These are phyloP conservation scores for Simplicillium sp. DNA, from an alignment of 2,329 filamentous ascomycete genomes.

Conservation along the genomic window DNA sequence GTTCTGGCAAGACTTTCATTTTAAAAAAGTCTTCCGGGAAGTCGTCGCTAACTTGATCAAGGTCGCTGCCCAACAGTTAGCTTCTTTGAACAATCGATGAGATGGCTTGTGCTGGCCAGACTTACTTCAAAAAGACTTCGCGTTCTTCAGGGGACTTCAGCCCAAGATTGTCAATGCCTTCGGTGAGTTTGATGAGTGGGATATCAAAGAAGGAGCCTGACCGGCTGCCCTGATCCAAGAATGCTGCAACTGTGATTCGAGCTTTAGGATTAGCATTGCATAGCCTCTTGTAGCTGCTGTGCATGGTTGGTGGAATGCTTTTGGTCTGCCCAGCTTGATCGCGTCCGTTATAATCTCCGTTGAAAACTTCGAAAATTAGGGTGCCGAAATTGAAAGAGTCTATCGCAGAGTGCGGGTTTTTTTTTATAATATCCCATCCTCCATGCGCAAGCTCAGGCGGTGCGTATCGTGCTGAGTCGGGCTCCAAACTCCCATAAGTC, in stretches of 20 bases:
- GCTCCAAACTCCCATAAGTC: slow-evolving; percentile 80
- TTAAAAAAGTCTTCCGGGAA: slow-evolving; percentile 98
- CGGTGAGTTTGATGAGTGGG: slow-evolving; percentile 80
- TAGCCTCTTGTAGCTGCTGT: slow-evolving; percentile 81
- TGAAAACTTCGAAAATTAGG: slow-evolving; percentile 85
- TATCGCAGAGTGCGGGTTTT: slow-evolving; percentile 67
- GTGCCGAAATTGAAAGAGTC: slow-evolving; percentile 84
- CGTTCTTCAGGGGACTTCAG: slow-evolving; percentile 78
- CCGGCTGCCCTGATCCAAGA: slow-evolving; percentile 80
- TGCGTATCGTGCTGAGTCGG: slow-evolving; percentile 74
- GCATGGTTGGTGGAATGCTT: slow-evolving; percentile 78
- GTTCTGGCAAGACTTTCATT: slow-evolving; percentile 87
- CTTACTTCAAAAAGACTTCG: slow-evolving; percentile 68
- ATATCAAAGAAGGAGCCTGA: slow-evolving; percentile 86
- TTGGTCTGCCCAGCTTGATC: slow-evolving; percentile 83
- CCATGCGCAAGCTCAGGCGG: slow-evolving; percentile 77
- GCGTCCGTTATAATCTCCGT: slow-evolving; percentile 64
- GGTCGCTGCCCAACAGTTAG: slow-evolving; percentile 44
- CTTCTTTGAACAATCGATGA: slow-evolving; percentile 14
- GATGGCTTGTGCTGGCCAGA: not conserved
- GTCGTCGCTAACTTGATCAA: slow-evolving; percentile 81
- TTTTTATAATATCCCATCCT: slow-evolving; percentile 89
- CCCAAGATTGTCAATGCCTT: slow-evolving; percentile 86
- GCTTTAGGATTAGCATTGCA: slow-evolving; percentile 85
- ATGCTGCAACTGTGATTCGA: slow-evolving; percentile 72